Evolutionary conservation across 1,139 yeast genomes (phyloP), one percentile per base, ranked within the genome.

Genomic region (Candida sp.): DNA sequence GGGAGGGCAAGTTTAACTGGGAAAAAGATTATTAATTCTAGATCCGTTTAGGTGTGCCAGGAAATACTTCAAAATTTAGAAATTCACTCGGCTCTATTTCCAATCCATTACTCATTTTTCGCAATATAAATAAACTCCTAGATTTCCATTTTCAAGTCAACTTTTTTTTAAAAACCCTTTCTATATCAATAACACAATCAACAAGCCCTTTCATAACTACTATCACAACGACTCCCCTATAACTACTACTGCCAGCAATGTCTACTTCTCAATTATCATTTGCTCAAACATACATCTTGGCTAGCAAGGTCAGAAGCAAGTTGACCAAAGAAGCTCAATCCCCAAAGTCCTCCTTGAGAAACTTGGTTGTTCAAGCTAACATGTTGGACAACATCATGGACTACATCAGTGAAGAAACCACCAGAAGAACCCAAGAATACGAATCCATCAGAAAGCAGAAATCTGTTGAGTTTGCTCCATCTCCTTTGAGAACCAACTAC

Each of bases 351-450:
- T 73, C 84, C 54, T 73, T 89, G 49, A 76, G 91, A 53, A 70
- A 77, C 46, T 75, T 89, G 44, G 93, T 89, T 3, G 79, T 85
- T 33, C 96, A 89, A 67, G 94, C 96, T 22, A 89, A 88, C 66
- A 72, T 89, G 73, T 75, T 89, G 53, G 96, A 89, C 63, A 77
- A 77, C 56, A 65, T 89, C 44, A 85, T 88, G 84, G 92, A 84
- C 60, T 69, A 69, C 54, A 75, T 77, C 34, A 58, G 70, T 11
- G 61, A 60, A 8, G 78, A 71, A 58, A 67, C 72, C 26, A 65
- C 65, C 45, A 70, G 66, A 54, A 61, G 72, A 57, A 48, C 53
- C 6, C 31, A 34, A 32, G 46, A 49, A 26, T 50, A 51, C 22
- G 34, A 35, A 35, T 23, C 32, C 3, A 35, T 44, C 23, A 35